Conservation (phyloP, 352 stramenopile species). For the Pythium periplocum region DNA sequence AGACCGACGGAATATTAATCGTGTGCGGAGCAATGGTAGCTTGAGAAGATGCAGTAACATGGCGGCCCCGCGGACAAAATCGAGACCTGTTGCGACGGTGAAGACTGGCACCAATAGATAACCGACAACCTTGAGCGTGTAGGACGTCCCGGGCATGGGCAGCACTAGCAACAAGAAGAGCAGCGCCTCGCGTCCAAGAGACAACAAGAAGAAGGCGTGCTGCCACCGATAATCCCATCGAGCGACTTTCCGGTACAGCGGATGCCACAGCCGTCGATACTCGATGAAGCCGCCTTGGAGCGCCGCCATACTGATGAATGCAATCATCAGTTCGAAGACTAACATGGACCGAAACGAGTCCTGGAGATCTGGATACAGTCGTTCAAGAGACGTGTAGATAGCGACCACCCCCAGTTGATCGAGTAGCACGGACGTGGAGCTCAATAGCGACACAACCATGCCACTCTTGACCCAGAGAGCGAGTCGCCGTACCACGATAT, state of each 20-base stretch:
- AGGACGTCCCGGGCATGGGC: constrained; percentile 26
- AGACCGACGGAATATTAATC: not conserved
- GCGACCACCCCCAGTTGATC: constrained; percentile 57
- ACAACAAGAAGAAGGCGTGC: constrained; percentile 36
- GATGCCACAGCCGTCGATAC: constrained; percentile 52
- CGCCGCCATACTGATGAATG: constrained; percentile 43
- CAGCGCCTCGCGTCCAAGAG: constrained; percentile 54
- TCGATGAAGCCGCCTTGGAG: constrained; percentile 58
- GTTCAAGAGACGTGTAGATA: constrained; percentile 52
- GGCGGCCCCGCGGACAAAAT: constrained; percentile 46
- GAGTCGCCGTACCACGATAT: constrained; percentile 50
- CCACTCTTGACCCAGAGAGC: constrained; percentile 74
- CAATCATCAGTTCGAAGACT: constrained; percentile 48
- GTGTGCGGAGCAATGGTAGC: constrained; percentile 21
- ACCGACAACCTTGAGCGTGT: constrained; percentile 23
- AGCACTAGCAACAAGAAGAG: constrained; percentile 57
- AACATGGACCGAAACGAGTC: constrained; percentile 41
- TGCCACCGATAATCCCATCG: constrained; percentile 45
- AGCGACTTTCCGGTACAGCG: constrained; percentile 54
- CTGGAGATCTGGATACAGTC: constrained; percentile 39
- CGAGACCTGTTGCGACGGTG: constrained; percentile 45
- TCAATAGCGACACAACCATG: constrained; percentile 60
- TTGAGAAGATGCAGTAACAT: constrained; percentile 51
- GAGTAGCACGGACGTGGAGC: constrained; percentile 60
- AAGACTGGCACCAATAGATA: constrained; percentile 58